These are phyloP conservation scores for Breynia disticha DNA, from an alignment of 441 rosid genomes.

Conservation along the genomic window DNA sequence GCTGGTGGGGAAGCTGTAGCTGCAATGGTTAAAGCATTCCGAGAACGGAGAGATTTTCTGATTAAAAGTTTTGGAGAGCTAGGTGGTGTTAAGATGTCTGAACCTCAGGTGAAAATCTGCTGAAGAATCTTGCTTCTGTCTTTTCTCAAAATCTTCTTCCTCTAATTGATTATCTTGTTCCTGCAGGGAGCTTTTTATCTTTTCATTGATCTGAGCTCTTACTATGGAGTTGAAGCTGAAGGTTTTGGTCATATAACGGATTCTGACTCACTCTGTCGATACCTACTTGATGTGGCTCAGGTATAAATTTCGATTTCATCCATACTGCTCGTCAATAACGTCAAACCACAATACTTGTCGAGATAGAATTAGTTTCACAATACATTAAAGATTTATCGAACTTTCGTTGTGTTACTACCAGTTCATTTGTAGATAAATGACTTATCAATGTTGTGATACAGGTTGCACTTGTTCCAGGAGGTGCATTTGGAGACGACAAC, in stretches of 20 bases:
- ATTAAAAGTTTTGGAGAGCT: slow-evolving; percentile 61
- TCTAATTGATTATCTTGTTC: slow-evolving; percentile 1
- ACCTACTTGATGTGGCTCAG: slow-evolving; percentile 57
- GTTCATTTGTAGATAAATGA: too few relatives aligned
- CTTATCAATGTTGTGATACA: slow-evolving; percentile 20
- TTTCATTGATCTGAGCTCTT: slow-evolving; percentile 72
- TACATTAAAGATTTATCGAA: too few relatives aligned
- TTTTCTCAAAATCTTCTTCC: too few relatives aligned
- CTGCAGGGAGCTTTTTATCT: slow-evolving; percentile 96
- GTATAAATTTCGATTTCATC: slow-evolving; percentile 12
- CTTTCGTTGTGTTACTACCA: too few relatives aligned
- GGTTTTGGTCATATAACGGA: slow-evolving; percentile 65
- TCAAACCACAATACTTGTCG: too few relatives aligned
- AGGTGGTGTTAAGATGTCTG: slow-evolving; percentile 73
- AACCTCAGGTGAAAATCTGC: slow-evolving; percentile 57
- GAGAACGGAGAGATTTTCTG: slow-evolving; percentile 87
- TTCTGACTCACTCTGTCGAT: slow-evolving; percentile 66
- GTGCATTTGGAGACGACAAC: slow-evolving; percentile 84
- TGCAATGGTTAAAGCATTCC: slow-evolving; percentile 76
- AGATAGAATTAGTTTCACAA: too few relatives aligned
- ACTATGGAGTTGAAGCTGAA: slow-evolving; percentile 64
- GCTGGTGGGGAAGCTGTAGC: slow-evolving; percentile 87
- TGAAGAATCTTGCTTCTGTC: background rate
- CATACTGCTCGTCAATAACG: too few relatives aligned
- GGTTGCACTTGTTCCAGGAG: slow-evolving; percentile 98